Percentiles rank a stretch among this genome's conserved stretches.
Evolutionary conservation across 768 basidiomycete genomes (phyloP).

Genomic region (Xerocomus potaroensis): DNA sequence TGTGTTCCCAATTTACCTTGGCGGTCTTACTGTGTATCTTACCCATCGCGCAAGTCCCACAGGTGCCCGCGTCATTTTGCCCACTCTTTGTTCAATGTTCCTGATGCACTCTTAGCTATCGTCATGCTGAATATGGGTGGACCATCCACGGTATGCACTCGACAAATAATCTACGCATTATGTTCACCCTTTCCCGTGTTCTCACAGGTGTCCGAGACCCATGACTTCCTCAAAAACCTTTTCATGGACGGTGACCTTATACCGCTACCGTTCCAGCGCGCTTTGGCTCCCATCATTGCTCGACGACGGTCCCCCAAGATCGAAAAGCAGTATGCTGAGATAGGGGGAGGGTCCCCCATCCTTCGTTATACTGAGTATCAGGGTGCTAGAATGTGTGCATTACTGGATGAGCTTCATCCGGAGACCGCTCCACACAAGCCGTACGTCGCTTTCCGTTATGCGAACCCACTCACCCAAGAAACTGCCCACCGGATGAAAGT

Average conservation of each 20-base stretch:
- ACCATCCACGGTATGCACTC: slow-evolving; percentile 71
- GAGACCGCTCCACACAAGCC: slow-evolving; percentile 91
- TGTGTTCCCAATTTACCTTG: slow-evolving; percentile 15
- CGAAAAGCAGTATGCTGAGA: slow-evolving; percentile 89
- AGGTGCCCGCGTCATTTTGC: slow-evolving; percentile 37
- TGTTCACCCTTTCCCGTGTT: slow-evolving; percentile 6
- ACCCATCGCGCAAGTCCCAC: slow-evolving; percentile 47
- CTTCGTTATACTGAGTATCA: slow-evolving; percentile 84
- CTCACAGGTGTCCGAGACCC: slow-evolving; percentile 80
- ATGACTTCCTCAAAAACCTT: slow-evolving; percentile 87
- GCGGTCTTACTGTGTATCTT: slow-evolving; percentile 7
- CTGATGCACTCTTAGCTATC: slow-evolving; percentile 50
- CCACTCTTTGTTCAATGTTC: neutral
- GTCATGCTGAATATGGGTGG: slow-evolving; percentile 99
- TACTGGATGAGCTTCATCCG: slow-evolving; percentile 94
- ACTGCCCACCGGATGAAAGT: slow-evolving; percentile 78
- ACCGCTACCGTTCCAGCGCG: slow-evolving; percentile 86
- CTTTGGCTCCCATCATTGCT: slow-evolving; percentile 87
- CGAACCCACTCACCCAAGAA: slow-evolving; percentile 80
- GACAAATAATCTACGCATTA: neutral
- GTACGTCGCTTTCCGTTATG: slow-evolving; percentile 96
- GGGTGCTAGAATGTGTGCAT: slow-evolving; percentile 82
- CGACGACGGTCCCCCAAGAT: slow-evolving; percentile 86
- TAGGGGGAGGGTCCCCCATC: slow-evolving; percentile 97
- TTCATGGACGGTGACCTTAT: slow-evolving; percentile 94